Base-by-base conservation (phyloP, 164 flowering plant genomes). In the Taxillus chinensis region DNA sequence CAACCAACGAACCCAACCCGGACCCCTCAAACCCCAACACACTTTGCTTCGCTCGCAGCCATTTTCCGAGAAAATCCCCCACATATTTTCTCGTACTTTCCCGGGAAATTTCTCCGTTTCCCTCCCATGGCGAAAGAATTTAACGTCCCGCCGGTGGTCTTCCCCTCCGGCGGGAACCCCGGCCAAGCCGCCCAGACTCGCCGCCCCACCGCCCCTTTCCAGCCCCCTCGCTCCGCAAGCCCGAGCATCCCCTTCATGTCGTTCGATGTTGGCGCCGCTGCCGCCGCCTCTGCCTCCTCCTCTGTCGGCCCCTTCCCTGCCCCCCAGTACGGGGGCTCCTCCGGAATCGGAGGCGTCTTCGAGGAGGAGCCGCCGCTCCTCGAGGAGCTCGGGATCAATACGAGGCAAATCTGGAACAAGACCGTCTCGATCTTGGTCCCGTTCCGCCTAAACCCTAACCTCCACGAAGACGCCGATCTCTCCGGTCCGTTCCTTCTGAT, bases 301-400 rank as follows among this genome's bases (percentile, higher is more conserved):
- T 57, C 60, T 14, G 14, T 45, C n/a, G 61, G 77, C 59, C 59
- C 75, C 56, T 73, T 80, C 6, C 16, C 79, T 5, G 37, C 81
- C 3, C 85, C 79, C 3, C 67, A 66, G 15, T 10, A 72, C 57
- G 74, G 68, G 15, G 74, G 70, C 37, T 46, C 79, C 58, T 10
- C 38, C 58, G 70, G 67, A 66, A 50, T 61, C 50, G 62, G 58
- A 3, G 54, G 56, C 0, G 58, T 8, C 38, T 85, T 89, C 75
- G 92, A 84, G 14, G 92, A 84, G 63, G 96, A 89, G 70, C 92
- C 75, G 41, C 89, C 96, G 5, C 77, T 87, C n/a, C 82, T 92
- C 5, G 98, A 92, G 73, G 98, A 92, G 57, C 86, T 92, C 45
- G 98, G 95, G 11, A 89, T 89, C 64, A 86, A 89, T 70, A 86